These are phyloP conservation scores for Candida coquimbonensis DNA, from an alignment of 805 yeast genomes.

Conservation along the genomic window DNA sequence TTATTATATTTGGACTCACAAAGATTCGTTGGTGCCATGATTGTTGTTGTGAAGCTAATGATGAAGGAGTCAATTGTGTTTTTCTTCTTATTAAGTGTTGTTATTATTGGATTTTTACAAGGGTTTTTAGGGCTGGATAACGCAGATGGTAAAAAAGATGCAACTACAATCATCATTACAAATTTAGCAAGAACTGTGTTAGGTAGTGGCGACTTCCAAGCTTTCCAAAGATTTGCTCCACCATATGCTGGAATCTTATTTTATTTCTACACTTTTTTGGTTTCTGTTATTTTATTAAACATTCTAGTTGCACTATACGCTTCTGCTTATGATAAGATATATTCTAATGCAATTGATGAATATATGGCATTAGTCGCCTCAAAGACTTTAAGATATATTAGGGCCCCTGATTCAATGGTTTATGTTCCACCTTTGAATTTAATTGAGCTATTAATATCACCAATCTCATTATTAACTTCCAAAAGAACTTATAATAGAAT, in stretches of 20 bases:
- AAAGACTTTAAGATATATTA: conserved; percentile 72
- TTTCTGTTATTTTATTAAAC: conserved; percentile 70
- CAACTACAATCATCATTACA: conserved; percentile 55
- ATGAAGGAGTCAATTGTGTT: conserved; percentile 82
- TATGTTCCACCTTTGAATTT: conserved; percentile 82
- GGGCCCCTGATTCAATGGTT: conserved; percentile 84
- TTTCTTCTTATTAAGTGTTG: conserved; percentile 63
- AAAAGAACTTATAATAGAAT: conserved; percentile 29
- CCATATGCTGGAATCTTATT: conserved; percentile 82
- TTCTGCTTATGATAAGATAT: conserved; percentile 74
- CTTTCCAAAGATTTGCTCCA: conserved; percentile 66
- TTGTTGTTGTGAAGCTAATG: conserved; percentile 78
- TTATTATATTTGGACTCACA: conserved; percentile 72
- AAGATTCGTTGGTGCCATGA: conserved; percentile 81
- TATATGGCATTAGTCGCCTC: conserved; percentile 79
- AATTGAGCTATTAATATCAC: conserved; percentile 51
- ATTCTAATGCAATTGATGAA: conserved; percentile 78
- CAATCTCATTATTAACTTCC: conserved; percentile 36
- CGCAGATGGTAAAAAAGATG: conserved; percentile 78
- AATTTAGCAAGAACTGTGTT: conserved; percentile 66
- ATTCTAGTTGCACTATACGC: conserved; percentile 80
- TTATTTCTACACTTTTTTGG: conserved; percentile 69
- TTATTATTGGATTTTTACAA: conserved; percentile 75
- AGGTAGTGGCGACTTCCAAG: conserved; percentile 66
- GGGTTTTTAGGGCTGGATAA: conserved; percentile 84